Base-by-base conservation (phyloP, 306 rosid genomes). In the Dalbergia cochinchinensis region DNA sequence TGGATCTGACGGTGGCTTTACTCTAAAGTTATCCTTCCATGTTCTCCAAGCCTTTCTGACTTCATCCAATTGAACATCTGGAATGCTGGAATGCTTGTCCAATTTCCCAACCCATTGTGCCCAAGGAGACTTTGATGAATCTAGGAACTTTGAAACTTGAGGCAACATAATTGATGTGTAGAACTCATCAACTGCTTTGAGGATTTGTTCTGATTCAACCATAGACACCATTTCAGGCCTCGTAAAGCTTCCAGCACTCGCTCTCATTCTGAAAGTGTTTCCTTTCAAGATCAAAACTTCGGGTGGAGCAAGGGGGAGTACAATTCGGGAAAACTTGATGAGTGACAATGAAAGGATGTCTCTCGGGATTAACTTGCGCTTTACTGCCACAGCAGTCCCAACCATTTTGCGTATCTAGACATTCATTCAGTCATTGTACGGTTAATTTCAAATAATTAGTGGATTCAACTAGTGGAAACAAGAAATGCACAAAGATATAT, bases 371-470 rank as follows among this genome's bases (percentile, higher is more conserved):
- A 93, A 86, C 58, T 89, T 82, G 83, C 93, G 88, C 88, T 92
- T 91, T 39, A 95, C 89, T 7, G 98, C 98, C 73, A 95, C 92
- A 6, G 94, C 96, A 42, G 96, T 92, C 64, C 88, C 99, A 74
- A 95, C 84, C 97, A 95, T 95, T 82, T 93, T 95, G 76, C 98
- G 93, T 63, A 92, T 91, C 96, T 95, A 91, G 65, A 8, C 15
- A 83, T 69, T 72, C 68, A 83, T 35, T 59, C 71, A 73, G 59
- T 51, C 65, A 78, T 68, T 63, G 53, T 34, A 76, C 6, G 41
- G 58, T n/a, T 59, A 63, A 57, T 66, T 34, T 64, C 51, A 75
- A 48, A 65, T 31, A 51, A 57, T 22, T n/a, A 55, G 45, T 63
- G 60, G 60, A 73, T 67, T 51, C 64, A 70, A 71, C 31, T 48